Conservation (phyloP, 805 yeast genomes). For the Groenewaldozyma tartarivorans region DNA sequence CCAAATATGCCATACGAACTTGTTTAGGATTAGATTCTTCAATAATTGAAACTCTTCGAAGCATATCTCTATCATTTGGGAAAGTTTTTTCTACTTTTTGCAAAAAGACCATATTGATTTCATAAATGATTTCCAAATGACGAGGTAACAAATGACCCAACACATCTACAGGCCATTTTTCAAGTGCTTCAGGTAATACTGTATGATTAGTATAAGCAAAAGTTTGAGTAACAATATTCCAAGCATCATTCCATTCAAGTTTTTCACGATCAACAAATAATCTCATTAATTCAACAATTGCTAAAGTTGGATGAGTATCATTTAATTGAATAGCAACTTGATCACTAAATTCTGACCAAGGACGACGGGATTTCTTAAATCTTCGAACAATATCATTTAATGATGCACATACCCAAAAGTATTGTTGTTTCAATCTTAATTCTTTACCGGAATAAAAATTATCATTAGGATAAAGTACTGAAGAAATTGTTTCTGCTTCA, state of each 20-base stretch:
- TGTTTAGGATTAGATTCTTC: conserved; percentile 77
- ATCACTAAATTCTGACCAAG: conserved; percentile 79
- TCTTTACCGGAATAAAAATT: conserved; percentile 88
- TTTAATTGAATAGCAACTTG: conserved; percentile 86
- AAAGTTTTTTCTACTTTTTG: conserved; percentile 64
- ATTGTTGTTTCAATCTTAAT: conserved; percentile 86
- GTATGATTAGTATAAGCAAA: conserved; percentile 94
- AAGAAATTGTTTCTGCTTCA: conserved; percentile 83
- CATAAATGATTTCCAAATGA: conserved; percentile 83
- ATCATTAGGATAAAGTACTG: conserved; percentile 90
- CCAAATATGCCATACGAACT: conserved; percentile 86
- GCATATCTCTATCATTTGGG: conserved; percentile 62
- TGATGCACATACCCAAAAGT: conserved; percentile 95
- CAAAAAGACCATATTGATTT: conserved; percentile 70
- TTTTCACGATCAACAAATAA: conserved; percentile 77
- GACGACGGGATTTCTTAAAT: conserved; percentile 64
- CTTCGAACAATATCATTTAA: conserved; percentile 84
- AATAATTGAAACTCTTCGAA: conserved; percentile 68
- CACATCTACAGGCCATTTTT: conserved; percentile 87
- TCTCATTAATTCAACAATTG: conserved; percentile 82
- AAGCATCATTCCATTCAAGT: conserved; percentile 73
- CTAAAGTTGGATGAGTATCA: conserved; percentile 91
- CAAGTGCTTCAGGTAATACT: conserved; percentile 89
- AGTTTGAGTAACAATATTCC: conserved; percentile 70
- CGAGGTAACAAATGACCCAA: conserved; percentile 76